phyloP scores from a whole-genome alignment of 2,329 filamentous ascomycete species.

The Colletotrichum cordylinicola region DNA sequence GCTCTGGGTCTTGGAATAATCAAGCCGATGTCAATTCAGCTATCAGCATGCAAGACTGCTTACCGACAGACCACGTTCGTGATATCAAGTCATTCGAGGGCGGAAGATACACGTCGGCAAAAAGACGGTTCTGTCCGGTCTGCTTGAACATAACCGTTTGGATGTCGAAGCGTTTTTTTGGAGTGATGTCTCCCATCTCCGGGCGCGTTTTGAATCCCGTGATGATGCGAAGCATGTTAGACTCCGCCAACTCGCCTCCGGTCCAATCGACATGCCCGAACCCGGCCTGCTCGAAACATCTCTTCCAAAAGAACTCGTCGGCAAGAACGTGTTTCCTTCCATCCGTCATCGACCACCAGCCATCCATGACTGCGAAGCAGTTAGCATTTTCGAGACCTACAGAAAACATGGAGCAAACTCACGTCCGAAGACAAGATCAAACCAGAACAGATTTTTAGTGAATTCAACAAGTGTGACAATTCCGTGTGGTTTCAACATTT shows the following conservation, averaged over 20 bases:
- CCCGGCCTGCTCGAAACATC: not conserved
- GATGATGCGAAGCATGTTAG: not conserved
- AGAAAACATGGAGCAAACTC: not conserved
- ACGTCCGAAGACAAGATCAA: constrained; percentile 35
- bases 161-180: not conserved
- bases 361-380: not conserved
- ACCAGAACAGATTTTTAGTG: constrained; percentile 29
- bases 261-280: not conserved
- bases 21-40: not conserved
- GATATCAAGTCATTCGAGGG: constrained; percentile 4
- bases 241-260: not conserved
- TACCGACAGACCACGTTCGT: constrained; percentile 6
- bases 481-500: constrained; percentile 32
- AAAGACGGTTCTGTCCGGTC: not conserved
- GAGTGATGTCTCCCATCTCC: too few relatives aligned
- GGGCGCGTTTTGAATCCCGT: not conserved
- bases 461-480: constrained; percentile 34
- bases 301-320: not conserved
- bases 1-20: not conserved
- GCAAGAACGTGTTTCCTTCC: not conserved
- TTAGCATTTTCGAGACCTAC: not conserved
- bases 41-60: not conserved
- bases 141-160: not conserved
- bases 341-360: not conserved
- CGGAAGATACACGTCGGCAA: not conserved